These are phyloP conservation scores for Lichtheimia ramosa DNA, from an alignment of 371 early-diverging fungal genomes.

Conservation along the genomic window DNA sequence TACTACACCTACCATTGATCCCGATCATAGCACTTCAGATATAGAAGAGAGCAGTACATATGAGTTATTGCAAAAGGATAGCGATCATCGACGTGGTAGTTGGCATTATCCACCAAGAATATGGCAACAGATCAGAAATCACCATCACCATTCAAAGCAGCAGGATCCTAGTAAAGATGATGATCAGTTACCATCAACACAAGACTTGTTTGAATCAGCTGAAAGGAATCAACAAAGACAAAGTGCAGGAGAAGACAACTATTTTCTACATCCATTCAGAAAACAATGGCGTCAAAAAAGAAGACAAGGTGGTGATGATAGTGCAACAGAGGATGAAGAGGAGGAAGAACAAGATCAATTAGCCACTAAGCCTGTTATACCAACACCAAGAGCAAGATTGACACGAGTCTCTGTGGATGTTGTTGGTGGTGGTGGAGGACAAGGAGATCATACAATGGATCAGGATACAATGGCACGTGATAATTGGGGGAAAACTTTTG, in stretches of 20 bases:
- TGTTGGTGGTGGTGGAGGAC: not conserved
- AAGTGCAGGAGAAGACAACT: not conserved
- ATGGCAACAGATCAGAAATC: no score
- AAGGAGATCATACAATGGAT: not conserved
- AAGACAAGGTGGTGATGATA: not conserved
- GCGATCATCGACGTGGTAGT: not conserved
- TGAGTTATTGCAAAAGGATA: not conserved
- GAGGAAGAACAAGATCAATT: not conserved
- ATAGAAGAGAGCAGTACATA: not conserved
- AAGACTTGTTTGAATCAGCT: not conserved
- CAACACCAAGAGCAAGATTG: not conserved
- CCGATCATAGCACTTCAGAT: not conserved
- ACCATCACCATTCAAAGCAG: not conserved
- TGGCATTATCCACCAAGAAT: not conserved
- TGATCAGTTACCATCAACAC: not conserved
- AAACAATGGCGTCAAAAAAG: no score
- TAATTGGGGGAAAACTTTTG: constrained; percentile 47
- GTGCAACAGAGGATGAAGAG: not conserved
- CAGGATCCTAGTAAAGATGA: not conserved
- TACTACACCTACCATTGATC: not conserved
- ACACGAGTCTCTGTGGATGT: not conserved
- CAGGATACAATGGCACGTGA: constrained; percentile 18
- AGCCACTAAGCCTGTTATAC: not conserved
- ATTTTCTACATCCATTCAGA: no score
- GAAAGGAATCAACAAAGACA: not conserved